A percentile compares a stretch with the other conserved stretches of the same genome.
phyloP scores from a whole-genome alignment of 345 rosid species.

The Eucalyptus sp. region DNA sequence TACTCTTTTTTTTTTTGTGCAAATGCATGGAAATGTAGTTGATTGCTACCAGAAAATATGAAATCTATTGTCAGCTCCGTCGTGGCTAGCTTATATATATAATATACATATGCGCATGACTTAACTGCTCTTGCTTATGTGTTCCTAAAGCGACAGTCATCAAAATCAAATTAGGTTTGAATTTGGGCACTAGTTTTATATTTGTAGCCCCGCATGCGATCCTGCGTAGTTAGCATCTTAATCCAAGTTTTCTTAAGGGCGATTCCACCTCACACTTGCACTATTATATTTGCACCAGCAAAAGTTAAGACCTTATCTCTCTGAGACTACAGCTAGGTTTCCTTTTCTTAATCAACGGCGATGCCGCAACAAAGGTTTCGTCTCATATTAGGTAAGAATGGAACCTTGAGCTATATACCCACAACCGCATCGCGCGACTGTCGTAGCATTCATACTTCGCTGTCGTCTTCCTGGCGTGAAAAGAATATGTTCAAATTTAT shows the following conservation, averaged over 20 bases:
- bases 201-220: neutral
- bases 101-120: neutral
- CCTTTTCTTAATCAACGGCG: neutral
- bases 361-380: neutral
- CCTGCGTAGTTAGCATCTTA: neutral
- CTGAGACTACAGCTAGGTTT: neutral
- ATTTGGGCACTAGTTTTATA: neutral
- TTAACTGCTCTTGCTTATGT: neutral
- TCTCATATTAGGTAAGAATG: neutral
- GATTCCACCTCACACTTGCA: neutral
- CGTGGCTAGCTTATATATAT: neutral
- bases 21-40: neutral
- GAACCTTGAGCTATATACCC: neutral
- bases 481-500: neutral
- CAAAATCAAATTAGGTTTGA: neutral
- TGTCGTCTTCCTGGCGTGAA: neutral
- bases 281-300: neutral
- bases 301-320: neutral
- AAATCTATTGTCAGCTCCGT: neutral
- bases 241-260: neutral
- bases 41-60: neutral
- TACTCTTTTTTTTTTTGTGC: neutral
- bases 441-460: neutral
- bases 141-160: neutral
- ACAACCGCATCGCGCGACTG: neutral